These are phyloP conservation scores for Lepidium africanum DNA, from an alignment of 345 rosid genomes.

Conservation along the genomic window DNA sequence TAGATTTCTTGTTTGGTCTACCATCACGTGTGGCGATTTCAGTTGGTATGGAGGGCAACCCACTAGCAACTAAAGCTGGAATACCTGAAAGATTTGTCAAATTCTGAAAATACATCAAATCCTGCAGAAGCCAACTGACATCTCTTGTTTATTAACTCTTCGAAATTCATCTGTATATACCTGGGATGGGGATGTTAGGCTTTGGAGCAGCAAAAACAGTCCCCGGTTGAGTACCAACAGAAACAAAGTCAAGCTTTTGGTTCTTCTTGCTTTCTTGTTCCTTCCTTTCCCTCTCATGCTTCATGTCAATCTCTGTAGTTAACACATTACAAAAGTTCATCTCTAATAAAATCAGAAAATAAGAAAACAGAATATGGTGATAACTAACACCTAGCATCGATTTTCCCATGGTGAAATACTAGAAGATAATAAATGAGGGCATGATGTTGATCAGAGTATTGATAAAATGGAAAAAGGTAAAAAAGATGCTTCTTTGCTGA, in stretches of 20 bases:
- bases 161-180: slow-evolving; percentile 23
- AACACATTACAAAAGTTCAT: background rate
- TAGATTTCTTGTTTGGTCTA: slow-evolving; percentile 80
- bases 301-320: slow-evolving; percentile 68
- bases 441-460: background rate
- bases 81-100: slow-evolving; percentile 25
- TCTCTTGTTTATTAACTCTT: background rate
- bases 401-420: background rate
- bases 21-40: slow-evolving; percentile 48
- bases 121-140: background rate
- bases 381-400: background rate
- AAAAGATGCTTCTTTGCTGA: background rate
- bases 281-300: slow-evolving; percentile 74
- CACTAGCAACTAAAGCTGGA: slow-evolving; percentile 38
- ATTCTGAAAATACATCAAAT: background rate
- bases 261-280: slow-evolving; percentile 80
- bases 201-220: slow-evolving; percentile 38
- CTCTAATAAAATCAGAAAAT: background rate
- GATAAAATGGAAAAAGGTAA: background rate
- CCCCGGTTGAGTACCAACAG: slow-evolving; percentile 60
- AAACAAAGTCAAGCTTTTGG: slow-evolving; percentile 67
- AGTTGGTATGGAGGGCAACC: slow-evolving; percentile 33
- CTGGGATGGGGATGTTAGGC: slow-evolving; percentile 58
- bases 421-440: background rate
- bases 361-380: background rate